Evolutionary conservation across 2,329 filamentous ascomycete genomes (phyloP), one percentile per base, ranked within the genome.

Genomic region (Sporothrix schenckii): DNA sequence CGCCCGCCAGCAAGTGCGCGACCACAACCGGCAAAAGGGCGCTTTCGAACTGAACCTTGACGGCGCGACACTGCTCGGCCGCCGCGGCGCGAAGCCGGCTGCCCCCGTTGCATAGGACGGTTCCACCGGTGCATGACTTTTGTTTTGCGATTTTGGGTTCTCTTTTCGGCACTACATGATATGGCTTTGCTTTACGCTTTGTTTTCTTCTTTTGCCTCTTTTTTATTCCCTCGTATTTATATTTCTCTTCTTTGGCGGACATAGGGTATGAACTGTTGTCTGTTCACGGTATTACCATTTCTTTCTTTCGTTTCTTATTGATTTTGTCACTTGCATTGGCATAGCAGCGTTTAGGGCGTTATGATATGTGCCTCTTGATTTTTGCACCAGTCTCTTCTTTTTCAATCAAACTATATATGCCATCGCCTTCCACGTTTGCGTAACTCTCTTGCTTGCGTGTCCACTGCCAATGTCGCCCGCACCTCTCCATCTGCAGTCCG

Each of bases 11-110:
- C 92, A 93, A 77, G 92, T 95, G 5, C 82, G 84, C 53, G 88
- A 90, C 58, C 84, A 87, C 44, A 86, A 88, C 70, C 86, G 85
- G 73, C 88, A 91, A 75, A 92, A 90, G 80, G 93, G 92, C 44
- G 89, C 91, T 0, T 99, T 99, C 75, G 95, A 99, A 80, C 86
- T 99, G 61, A 97, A 89, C 77, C 83, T 99, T 50, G 93, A 97
- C 74, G 95, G 95, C 70, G 92, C 95, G 0, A 98, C 94, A 1
- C 81, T 99, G 67, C 83, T 99, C 4, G 94, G 94, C 44, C 88
- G 94, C 75, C 82, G 88, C 71, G 83, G 83, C 27, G 83, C 85
- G 75, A 88, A 89, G 75, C 80, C 86, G 58, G 79, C 83, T 30
- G 81, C 83, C 71, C 82, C 78, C 44, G 81, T 81, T 60, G 81